Conservation (phyloP, 768 basidiomycete species). For the Russula sp. region DNA sequence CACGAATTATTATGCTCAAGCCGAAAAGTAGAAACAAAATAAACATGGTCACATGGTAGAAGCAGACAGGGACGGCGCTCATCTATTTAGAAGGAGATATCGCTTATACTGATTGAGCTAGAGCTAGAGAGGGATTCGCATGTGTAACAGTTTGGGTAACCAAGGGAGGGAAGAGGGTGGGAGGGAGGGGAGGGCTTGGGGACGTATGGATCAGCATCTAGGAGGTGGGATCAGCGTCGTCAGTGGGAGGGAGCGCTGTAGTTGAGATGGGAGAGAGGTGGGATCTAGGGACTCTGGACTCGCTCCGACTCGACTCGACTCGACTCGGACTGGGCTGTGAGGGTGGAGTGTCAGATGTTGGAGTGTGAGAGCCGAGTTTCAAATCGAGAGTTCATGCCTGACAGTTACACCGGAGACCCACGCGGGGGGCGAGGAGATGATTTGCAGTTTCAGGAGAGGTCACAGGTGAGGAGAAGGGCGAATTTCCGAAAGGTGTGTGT, state of each 20-base stretch:
- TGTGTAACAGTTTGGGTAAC: background rate
- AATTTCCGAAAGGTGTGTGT: background rate
- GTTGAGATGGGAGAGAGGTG: no score
- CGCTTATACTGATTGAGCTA: background rate
- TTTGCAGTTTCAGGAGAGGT: background rate
- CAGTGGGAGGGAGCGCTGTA: background rate
- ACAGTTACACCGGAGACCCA: background rate
- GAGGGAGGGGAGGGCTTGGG: background rate
- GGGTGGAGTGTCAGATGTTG: background rate
- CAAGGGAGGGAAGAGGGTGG: no score
- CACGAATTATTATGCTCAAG: no score
- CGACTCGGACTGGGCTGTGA: no score
- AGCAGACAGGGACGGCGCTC: background rate
- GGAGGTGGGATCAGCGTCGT: background rate
- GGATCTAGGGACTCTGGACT: background rate
- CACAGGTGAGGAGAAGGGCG: no score
- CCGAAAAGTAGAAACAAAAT: background rate
- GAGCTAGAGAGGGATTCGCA: background rate
- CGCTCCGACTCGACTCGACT: no score
- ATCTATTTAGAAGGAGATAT: conserved; percentile 6
- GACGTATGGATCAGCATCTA: background rate
- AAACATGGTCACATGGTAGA: background rate
- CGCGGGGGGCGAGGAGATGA: background rate
- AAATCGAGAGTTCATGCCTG: background rate
- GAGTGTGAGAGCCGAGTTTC: background rate